Base-by-base conservation (phyloP, 1,139 yeast species). In the Hansenula lynferdii region DNA sequence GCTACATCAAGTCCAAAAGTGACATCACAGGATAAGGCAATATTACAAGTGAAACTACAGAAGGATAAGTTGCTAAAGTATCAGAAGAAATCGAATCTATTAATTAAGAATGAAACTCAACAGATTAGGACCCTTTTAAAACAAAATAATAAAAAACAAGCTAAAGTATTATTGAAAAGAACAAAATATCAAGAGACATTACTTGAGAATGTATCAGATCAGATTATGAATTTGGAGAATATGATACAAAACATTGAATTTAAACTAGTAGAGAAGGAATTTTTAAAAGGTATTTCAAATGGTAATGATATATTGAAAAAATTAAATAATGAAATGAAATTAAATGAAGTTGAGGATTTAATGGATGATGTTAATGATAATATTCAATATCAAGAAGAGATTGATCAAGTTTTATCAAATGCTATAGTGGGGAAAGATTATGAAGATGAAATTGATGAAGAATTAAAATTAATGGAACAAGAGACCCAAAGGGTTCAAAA, bases 311-410 rank as follows among this genome's bases (percentile, higher is more conserved):
- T 87, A 8, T 70, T 92, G 48, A 79, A 73, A 49, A 78, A 77
- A 47, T 69, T 92, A 43, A 90, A 92, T 60, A 67, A 67, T 39
- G 96, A 90, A 53, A 75, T 89, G 77, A 79, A 78, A 33, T 59
- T 85, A 14, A 92, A 85, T 31, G 77, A 77, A 53, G 84, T 89
- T n/a, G 97, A 89, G 52, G 72, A 72, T 56, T 69, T 92, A 6
- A 64, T 90, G 74, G 97, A 90, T 56, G 94, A 86, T 41, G 72
- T 85, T 24, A 87, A 83, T 35, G 96, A 87, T 28, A 95, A 92
- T 40, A 69, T 81, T 17, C 69, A 81, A 28, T 83, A 84, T 56
- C 96, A 89, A 50, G 78, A 83, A 42, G 85, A 79, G 49, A 70
- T 78, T 3, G 69, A 74, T 41, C 72, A 72, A 35, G 58, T 69